Percentiles rank a stretch among this genome's conserved stretches.
phyloP scores from a whole-genome alignment of 805 yeast species.

The Saccharomycopsis sp. region DNA sequence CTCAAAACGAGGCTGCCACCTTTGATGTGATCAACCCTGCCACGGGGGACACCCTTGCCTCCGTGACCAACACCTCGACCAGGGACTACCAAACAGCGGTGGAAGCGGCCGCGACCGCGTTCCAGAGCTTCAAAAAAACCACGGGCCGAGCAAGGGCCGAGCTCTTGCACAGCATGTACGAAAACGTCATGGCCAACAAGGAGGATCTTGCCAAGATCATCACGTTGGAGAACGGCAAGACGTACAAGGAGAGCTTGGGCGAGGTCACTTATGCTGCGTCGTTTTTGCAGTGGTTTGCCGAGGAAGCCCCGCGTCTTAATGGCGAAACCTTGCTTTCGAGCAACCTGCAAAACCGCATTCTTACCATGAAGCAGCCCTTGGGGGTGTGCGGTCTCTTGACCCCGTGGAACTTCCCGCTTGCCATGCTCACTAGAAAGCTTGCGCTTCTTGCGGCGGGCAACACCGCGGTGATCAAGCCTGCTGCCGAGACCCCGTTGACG shows the following conservation, averaged over 20 bases:
- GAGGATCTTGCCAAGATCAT: conserved; percentile 58
- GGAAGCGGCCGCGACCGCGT: conserved; percentile 44
- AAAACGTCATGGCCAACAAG: conserved; percentile 45
- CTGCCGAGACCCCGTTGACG: conserved; percentile 63
- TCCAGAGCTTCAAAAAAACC: conserved; percentile 41
- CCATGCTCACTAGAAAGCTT: conserved; percentile 66
- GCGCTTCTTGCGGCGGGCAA: conserved; percentile 79
- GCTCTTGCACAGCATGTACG: conserved; percentile 43
- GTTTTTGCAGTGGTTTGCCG: conserved; percentile 74
- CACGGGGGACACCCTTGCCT: conserved; percentile 35
- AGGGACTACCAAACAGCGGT: conserved; percentile 47
- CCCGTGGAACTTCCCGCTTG: conserved; percentile 81
- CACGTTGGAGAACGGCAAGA: conserved; percentile 69
- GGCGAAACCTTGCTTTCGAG: conserved; percentile 62
- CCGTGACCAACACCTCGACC: conserved; percentile 43
- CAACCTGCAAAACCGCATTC: conserved; percentile 38
- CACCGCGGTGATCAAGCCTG: conserved; percentile 70
- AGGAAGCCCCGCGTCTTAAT: conserved; percentile 62
- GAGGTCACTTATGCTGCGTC: conserved; percentile 59
- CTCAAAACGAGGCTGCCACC: conserved; percentile 24
- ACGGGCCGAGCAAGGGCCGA: conserved; percentile 49
- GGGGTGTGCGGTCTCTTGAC: conserved; percentile 75
- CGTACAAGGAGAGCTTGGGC: conserved; percentile 61
- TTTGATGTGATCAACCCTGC: conserved; percentile 79
- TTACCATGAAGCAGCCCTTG: conserved; percentile 62